phyloP scores from a whole-genome alignment of 1,284 basidiomycete genomes.

The Baeospora myosura region DNA sequence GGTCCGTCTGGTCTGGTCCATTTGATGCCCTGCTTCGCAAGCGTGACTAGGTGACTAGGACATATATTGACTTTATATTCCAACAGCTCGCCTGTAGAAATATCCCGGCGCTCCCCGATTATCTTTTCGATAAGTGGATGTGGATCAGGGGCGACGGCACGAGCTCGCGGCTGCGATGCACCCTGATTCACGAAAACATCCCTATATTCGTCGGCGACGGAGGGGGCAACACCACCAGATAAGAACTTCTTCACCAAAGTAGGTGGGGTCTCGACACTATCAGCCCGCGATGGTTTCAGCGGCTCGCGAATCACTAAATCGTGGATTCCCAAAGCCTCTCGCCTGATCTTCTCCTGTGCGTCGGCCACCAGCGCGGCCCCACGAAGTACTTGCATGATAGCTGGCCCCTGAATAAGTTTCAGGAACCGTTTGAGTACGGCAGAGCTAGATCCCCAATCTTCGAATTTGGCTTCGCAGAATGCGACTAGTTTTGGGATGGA shows the following conservation, averaged over 20 bases:
- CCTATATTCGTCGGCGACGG: too few species aligned
- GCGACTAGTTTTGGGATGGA: constrained; percentile 67
- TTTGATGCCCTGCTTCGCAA: constrained; percentile 59
- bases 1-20: too few species aligned
- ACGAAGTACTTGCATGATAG: constrained; percentile 58
- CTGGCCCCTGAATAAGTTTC: constrained; percentile 67
- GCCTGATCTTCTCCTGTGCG: constrained; percentile 19
- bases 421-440: constrained; percentile 72
- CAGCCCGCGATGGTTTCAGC: constrained; percentile 37
- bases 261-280: constrained; percentile 49
- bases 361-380: constrained; percentile 43
- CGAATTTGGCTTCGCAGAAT: constrained; percentile 80
- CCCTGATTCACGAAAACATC: constrained; percentile 28
- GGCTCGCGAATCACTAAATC: constrained; percentile 8
- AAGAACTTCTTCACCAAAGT: constrained; percentile 23
- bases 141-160: constrained; percentile 25
- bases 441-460: constrained; percentile 83
- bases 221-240: constrained; percentile 11
- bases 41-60: constrained; percentile 53
- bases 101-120: constrained; percentile 39
- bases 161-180: constrained; percentile 19
- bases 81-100: constrained; percentile 58
- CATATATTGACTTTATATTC: constrained; percentile 72
- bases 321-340: constrained; percentile 1
- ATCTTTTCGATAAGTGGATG: constrained; percentile 30